A percentile compares a stretch with the other conserved stretches of the same genome.
Evolutionary conservation across 2,329 filamentous ascomycete species (phyloP).

Genomic region (Basipetospora chlamydospora): DNA sequence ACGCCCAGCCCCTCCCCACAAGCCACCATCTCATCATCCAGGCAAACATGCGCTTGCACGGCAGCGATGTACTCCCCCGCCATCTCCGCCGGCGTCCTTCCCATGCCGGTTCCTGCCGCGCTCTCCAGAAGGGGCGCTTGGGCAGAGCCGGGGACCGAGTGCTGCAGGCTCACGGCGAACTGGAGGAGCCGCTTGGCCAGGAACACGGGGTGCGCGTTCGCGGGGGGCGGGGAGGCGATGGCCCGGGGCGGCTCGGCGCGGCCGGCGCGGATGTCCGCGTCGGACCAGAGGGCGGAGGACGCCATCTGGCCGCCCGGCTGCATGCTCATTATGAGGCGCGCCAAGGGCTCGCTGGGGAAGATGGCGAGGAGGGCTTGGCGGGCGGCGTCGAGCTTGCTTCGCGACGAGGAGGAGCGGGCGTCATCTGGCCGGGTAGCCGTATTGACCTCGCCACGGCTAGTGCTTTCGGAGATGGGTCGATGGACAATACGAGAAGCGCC

Average conservation of each 20-base stretch:
- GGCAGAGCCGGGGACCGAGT: conserved; percentile 21
- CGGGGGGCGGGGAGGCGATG: conserved; percentile 21
- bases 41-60: conserved; percentile 25
- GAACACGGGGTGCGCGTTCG: conserved; percentile 30
- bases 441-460: too few species aligned
- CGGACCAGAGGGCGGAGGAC: neutral
- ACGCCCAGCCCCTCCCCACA: conserved; percentile 38
- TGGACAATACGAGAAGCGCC: too few species aligned
- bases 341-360: neutral
- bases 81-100: neutral
- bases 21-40: conserved; percentile 35
- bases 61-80: conserved; percentile 7
- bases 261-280: conserved; percentile 11
- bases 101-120: too few species aligned
- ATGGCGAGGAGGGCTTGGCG: neutral
- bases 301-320: neutral
- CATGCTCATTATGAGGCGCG: neutral
- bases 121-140: too few species aligned
- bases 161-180: conserved; percentile 29
- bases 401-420: too few species aligned
- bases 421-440: too few species aligned
- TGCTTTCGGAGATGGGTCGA: too few species aligned
- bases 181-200: conserved; percentile 33
- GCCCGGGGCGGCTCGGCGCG: conserved; percentile 10
- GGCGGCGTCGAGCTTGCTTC: neutral